Percentiles rank a stretch among this genome's conserved stretches.
Conservation (phyloP, 805 yeast species). For the Yarrowia sp. region DNA sequence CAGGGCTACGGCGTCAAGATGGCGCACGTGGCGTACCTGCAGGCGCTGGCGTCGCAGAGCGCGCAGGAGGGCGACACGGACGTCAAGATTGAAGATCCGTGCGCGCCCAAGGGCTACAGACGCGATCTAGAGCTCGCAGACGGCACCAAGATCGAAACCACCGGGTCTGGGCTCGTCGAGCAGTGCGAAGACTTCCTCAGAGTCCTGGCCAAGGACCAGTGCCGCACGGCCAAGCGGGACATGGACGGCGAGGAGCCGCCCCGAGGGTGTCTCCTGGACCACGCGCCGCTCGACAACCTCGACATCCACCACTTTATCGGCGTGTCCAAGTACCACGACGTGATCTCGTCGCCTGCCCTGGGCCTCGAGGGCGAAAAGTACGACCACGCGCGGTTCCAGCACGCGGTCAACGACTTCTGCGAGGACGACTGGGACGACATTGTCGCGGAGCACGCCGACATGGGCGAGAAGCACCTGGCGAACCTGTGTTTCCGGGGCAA, state of each 20-base stretch:
- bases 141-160: slow-evolving; percentile 37
- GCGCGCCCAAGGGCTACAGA: slow-evolving; percentile 65
- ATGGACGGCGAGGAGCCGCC: slow-evolving; percentile 66
- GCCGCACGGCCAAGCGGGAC: slow-evolving; percentile 47
- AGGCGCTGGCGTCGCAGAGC: neutral
- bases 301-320: slow-evolving; percentile 82
- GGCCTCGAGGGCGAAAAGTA: slow-evolving; percentile 66
- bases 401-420: slow-evolving; percentile 69
- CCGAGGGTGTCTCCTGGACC: slow-evolving; percentile 84
- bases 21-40: slow-evolving; percentile 66
- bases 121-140: slow-evolving; percentile 28
- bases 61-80: slow-evolving; percentile 27
- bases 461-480: neutral
- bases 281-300: slow-evolving; percentile 84
- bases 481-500: slow-evolving; percentile 24
- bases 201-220: slow-evolving; percentile 23
- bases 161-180: slow-evolving; percentile 78
- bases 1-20: slow-evolving; percentile 97
- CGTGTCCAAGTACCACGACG: slow-evolving; percentile 92
- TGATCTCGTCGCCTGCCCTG: slow-evolving; percentile 84
- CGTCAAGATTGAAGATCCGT: slow-evolving; percentile 61
- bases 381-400: slow-evolving; percentile 73
- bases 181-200: slow-evolving; percentile 53
- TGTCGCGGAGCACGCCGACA: slow-evolving; percentile 44
- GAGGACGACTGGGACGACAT: slow-evolving; percentile 65